Percentiles rank a stretch among this genome's conserved stretches.
phyloP scores from a whole-genome alignment of 2,329 filamentous ascomycete genomes.

The Alternaria metachromatica region DNA sequence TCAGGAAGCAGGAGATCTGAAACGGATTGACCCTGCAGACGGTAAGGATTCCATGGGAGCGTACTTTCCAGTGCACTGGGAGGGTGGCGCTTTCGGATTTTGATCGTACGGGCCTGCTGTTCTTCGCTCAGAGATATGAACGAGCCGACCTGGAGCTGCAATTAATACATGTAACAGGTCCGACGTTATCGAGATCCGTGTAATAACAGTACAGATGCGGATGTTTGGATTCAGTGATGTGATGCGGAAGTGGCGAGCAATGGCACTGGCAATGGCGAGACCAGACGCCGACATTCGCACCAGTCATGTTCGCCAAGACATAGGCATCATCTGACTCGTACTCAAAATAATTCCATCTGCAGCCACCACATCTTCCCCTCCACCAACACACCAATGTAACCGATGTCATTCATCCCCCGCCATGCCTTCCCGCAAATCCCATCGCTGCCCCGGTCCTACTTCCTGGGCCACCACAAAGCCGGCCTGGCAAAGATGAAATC shows the following conservation, averaged over 20 bases:
- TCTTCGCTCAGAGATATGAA: not conserved
- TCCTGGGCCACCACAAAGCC: conserved; percentile 87
- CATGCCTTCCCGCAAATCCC: conserved; percentile 72
- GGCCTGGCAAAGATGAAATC: conserved; percentile 84
- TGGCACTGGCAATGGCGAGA: not conserved
- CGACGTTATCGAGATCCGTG: not conserved
- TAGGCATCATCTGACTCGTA: conserved; percentile 1
- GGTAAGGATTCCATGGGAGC: not conserved
- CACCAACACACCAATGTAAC: conserved; percentile 11
- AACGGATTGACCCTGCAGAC: not conserved
- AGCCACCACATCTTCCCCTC: not conserved
- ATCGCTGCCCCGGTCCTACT: conserved; percentile 87
- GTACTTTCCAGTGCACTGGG: not conserved
- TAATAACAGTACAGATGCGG: not conserved
- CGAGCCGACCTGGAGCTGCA: not conserved
- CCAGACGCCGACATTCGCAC: not conserved
- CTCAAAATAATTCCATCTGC: conserved; percentile 1
- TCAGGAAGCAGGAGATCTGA: no score
- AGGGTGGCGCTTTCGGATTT: not conserved
- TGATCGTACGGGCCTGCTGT: not conserved
- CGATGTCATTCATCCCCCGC: conserved; percentile 70
- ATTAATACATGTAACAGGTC: accelerated
- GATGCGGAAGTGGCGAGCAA: not conserved
- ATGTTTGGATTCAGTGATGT: accelerated
- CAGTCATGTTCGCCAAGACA: conserved; percentile 11